A percentile compares a stretch with the other conserved stretches of the same genome.
Evolutionary conservation across 257 asterid genomes (phyloP).

Genomic region (Galeopsis tetrahit): DNA sequence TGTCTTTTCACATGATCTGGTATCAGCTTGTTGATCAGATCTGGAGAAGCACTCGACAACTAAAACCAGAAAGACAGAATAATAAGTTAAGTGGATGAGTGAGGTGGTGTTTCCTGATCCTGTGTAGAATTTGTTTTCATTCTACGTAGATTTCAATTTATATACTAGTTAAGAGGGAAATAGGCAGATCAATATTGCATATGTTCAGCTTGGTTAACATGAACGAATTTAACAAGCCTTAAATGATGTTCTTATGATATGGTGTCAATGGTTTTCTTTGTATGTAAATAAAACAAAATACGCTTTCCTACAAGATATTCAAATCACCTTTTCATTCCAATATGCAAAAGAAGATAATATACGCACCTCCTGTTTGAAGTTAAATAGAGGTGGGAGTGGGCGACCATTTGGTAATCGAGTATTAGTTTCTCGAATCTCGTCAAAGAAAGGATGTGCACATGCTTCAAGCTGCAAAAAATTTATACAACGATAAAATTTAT

Average conservation of each 20-base stretch:
- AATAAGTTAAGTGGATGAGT: neutral
- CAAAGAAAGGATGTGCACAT: slow-evolving; percentile 91
- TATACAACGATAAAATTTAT: slow-evolving; percentile 1
- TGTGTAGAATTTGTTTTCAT: neutral
- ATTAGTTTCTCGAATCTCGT: slow-evolving; percentile 94
- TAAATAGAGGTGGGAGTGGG: slow-evolving; percentile 83
- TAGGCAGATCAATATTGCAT: neutral
- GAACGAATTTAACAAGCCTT: neutral
- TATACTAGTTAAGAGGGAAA: neutral
- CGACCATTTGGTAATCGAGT: slow-evolving; percentile 85
- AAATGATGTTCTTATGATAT: slow-evolving; percentile 4
- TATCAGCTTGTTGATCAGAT: slow-evolving; percentile 76
- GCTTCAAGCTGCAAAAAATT: slow-evolving; percentile 82
- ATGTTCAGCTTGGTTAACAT: neutral
- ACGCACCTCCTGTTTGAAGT: slow-evolving; percentile 94
- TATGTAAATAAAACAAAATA: neutral
- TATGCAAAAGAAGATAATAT: slow-evolving; percentile 5
- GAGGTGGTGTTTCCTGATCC: neutral
- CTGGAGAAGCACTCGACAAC: slow-evolving; percentile 81
- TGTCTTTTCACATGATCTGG: slow-evolving; percentile 89
- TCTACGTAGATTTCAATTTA: too few species aligned
- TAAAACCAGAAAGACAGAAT: slow-evolving; percentile 36
- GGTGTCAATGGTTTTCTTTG: neutral
- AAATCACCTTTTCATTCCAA: neutral
- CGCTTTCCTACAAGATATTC: neutral